A percentile compares a stretch with the other conserved stretches of the same genome.
phyloP scores from a whole-genome alignment of 768 basidiomycete genomes.

The Pleurotus djamor region DNA sequence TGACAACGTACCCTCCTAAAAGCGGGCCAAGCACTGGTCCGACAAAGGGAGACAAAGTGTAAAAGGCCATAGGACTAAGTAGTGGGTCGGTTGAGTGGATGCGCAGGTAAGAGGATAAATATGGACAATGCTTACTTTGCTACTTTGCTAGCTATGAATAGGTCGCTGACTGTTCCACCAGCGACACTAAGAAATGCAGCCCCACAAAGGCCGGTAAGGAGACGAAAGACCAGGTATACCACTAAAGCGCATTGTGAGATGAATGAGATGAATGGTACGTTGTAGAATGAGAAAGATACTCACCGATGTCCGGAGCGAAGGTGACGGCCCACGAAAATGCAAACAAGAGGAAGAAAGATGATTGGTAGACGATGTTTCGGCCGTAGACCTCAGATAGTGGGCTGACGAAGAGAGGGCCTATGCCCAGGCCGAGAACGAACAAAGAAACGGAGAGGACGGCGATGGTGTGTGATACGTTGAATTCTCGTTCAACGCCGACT shows the following conservation, averaged over 20 bases:
- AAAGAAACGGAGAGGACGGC: slow-evolving; percentile 42
- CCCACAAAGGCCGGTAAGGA: slow-evolving; percentile 54
- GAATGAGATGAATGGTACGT: no score
- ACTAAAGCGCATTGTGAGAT: slow-evolving; percentile 24
- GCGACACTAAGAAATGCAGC: slow-evolving; percentile 56
- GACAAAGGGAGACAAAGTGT: slow-evolving; percentile 52
- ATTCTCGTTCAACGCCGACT: neutral
- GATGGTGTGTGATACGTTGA: neutral
- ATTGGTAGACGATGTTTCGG: slow-evolving; percentile 57
- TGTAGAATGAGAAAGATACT: no score
- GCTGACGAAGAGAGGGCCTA: slow-evolving; percentile 55
- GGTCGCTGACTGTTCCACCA: slow-evolving; percentile 53
- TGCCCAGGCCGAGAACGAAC: slow-evolving; percentile 55
- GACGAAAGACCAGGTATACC: slow-evolving; percentile 58
- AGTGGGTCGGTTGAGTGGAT: neutral
- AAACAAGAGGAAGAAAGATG: slow-evolving; percentile 61
- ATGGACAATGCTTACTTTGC: slow-evolving; percentile 43
- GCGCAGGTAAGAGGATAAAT: neutral
- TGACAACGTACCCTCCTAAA: slow-evolving; percentile 48
- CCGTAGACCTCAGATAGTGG: slow-evolving; percentile 61
- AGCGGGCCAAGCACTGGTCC: slow-evolving; percentile 55
- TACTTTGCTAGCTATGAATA: slow-evolving; percentile 55
- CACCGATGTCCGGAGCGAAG: slow-evolving; percentile 67
- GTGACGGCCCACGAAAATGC: slow-evolving; percentile 69
- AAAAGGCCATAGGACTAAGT: slow-evolving; percentile 48